Conservation (phyloP, 176 grass and related monocot species). For the Bonia amplexicaulis region DNA sequence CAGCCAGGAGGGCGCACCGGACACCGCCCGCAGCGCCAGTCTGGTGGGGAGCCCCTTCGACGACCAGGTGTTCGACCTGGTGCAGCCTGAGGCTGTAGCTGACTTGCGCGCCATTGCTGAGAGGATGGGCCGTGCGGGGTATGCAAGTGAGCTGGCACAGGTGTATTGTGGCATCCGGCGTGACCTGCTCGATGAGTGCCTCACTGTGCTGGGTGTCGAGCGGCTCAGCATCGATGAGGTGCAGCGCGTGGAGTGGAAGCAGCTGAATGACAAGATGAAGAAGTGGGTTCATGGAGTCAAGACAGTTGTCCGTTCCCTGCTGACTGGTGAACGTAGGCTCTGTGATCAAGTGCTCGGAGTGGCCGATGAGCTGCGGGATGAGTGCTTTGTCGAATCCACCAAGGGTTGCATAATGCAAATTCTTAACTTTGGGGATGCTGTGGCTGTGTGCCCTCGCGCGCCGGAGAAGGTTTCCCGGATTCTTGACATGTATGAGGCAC, state of each 20-base stretch:
- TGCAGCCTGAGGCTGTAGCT: slow-evolving; percentile 53
- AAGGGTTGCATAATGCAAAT: slow-evolving; percentile 87
- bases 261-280: slow-evolving; percentile 93
- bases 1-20: slow-evolving; percentile 39
- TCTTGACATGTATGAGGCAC: slow-evolving; percentile 90
- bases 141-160: slow-evolving; percentile 63
- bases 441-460: slow-evolving; percentile 68
- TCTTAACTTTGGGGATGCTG: slow-evolving; percentile 82
- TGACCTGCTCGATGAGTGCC: slow-evolving; percentile 80
- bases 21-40: slow-evolving; percentile 48
- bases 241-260: slow-evolving; percentile 74
- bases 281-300: slow-evolving; percentile 90
- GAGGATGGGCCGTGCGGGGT: slow-evolving; percentile 65
- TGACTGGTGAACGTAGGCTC: slow-evolving; percentile 62
- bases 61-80: slow-evolving; percentile 64
- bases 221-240: slow-evolving; percentile 95
- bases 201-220: slow-evolving; percentile 68
- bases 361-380: slow-evolving; percentile 63
- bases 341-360: slow-evolving; percentile 63
- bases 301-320: slow-evolving; percentile 58
- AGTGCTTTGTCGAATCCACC: slow-evolving; percentile 78
- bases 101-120: slow-evolving; percentile 61
- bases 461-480: slow-evolving; percentile 86
- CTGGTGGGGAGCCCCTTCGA: slow-evolving; percentile 47
- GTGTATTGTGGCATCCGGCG: slow-evolving; percentile 71